These are phyloP conservation scores for Trametes punicea DNA, from an alignment of 768 basidiomycete species.

Conservation along the genomic window DNA sequence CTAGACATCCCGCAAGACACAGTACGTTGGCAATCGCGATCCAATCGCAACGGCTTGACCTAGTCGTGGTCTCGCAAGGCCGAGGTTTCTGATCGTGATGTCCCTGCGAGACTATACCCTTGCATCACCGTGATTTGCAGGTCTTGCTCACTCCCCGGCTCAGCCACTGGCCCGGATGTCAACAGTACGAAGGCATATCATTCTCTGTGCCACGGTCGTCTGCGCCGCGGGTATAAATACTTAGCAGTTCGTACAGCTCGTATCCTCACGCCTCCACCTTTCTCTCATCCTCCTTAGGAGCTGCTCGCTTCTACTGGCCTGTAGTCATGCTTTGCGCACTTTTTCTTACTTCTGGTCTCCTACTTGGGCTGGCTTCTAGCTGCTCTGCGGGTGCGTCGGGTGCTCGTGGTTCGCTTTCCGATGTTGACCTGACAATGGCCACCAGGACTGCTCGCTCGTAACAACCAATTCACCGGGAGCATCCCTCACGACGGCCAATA, in stretches of 20 bases:
- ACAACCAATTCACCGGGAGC: neutral
- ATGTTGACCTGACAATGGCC: too few relatives aligned
- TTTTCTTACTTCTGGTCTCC: neutral
- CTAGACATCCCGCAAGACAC: too few relatives aligned
- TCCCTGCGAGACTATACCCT: neutral
- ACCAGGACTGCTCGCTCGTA: neutral
- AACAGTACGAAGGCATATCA: too few relatives aligned
- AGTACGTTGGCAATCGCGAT: too few relatives aligned
- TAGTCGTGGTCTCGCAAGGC: too few relatives aligned
- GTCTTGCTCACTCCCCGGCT: too few relatives aligned
- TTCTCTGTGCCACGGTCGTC: neutral
- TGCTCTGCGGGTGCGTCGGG: neutral
- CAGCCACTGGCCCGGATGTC: too few relatives aligned
- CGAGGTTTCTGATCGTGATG: neutral
- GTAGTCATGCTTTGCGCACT: neutral
- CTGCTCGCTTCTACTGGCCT: neutral
- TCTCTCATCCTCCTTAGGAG: neutral
- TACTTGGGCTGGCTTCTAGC: neutral
- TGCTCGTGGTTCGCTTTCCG: too few relatives aligned
- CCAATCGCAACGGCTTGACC: too few relatives aligned
- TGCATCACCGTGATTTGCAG: neutral
- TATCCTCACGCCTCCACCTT: neutral
- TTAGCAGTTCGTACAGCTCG: neutral
- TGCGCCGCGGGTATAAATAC: neutral
- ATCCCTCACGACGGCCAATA: constrained; percentile 25